These are phyloP conservation scores for Entomortierella parvispora DNA, from an alignment of 192 early-diverging fungal genomes.

Conservation along the genomic window DNA sequence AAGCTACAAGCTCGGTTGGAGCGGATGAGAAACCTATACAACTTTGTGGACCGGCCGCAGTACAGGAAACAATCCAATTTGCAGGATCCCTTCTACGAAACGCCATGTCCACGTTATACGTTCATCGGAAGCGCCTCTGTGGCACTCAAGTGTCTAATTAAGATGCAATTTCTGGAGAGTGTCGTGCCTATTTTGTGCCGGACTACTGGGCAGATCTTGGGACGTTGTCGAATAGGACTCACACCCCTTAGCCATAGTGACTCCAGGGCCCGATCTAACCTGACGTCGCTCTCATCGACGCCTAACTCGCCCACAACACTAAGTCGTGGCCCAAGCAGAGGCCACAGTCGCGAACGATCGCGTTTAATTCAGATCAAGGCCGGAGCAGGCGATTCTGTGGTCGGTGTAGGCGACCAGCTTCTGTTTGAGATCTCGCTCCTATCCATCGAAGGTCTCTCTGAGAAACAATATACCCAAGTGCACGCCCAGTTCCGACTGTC, in stretches of 20 bases:
- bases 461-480: conserved; percentile 71
- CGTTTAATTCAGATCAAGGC: conserved; percentile 13
- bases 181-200: conserved; percentile 56
- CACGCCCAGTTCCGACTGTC: conserved; percentile 78
- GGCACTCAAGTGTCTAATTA: conserved; percentile 52
- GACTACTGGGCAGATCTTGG: conserved; percentile 55
- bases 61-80: conserved; percentile 65
- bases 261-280: conserved; percentile 10
- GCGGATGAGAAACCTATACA: conserved; percentile 76
- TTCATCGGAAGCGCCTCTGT: conserved; percentile 64
- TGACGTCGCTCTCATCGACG: conserved; percentile 9
- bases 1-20: conserved; percentile 66
- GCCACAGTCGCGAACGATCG: conserved; percentile 37
- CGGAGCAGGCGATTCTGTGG: conserved; percentile 15
- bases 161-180: conserved; percentile 57
- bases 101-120: conserved; percentile 60
- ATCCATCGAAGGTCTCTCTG: conserved; percentile 66
- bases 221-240: conserved; percentile 52
- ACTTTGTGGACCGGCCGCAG: conserved; percentile 64
- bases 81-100: conserved; percentile 71
- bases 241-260: conserved; percentile 50
- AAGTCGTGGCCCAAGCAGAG: conserved; percentile 22
- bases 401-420: conserved; percentile 61
- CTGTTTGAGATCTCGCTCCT: conserved; percentile 73
- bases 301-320: conserved; percentile 35